Evolutionary conservation across 108 stramenopile genomes (phyloP).

Genomic region (Skeletonema tropicum): DNA sequence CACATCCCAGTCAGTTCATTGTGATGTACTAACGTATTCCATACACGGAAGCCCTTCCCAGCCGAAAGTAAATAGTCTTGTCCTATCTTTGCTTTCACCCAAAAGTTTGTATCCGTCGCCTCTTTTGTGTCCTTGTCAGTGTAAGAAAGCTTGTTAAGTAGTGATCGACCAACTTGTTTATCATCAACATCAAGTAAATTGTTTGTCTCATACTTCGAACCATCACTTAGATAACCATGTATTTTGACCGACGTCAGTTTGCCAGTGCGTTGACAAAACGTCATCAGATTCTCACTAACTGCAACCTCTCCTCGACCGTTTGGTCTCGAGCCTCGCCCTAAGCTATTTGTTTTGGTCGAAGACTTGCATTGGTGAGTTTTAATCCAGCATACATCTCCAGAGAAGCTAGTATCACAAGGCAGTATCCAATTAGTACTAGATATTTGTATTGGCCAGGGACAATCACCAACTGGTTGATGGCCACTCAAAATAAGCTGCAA

Average conservation of each 20-base stretch:
- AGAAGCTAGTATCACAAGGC: conserved; percentile 80
- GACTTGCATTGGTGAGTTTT: conserved; percentile 11
- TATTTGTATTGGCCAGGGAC: conserved; percentile 74
- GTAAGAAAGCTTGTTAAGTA: conserved; percentile 18
- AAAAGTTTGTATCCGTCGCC: conserved; percentile 49
- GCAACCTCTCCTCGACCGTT: conserved; percentile 57
- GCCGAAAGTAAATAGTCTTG: conserved; percentile 56
- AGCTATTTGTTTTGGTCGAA: conserved; percentile 6
- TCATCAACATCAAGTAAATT: conserved; percentile 43
- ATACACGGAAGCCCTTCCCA: conserved; percentile 70
- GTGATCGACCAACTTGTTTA: conserved; percentile 6
- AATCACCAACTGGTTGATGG: conserved; percentile 86
- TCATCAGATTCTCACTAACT: conserved; percentile 67
- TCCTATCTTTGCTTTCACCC: conserved; percentile 56
- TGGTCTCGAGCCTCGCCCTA: conserved; percentile 31
- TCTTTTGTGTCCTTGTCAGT: conserved; percentile 40
- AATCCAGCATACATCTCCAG: conserved; percentile 70
- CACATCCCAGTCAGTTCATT: background rate
- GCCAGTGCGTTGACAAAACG: conserved; percentile 28
- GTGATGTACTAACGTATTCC: conserved; percentile 33
- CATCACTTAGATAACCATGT: conserved; percentile 78
- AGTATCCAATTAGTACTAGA: conserved; percentile 52
- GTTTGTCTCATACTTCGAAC: conserved; percentile 55
- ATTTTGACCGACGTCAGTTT: conserved; percentile 34
- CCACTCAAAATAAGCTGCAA: conserved; percentile 68